Conservation (phyloP, 192 early-diverging fungal genomes). For the Blastocladiella britannica region DNA sequence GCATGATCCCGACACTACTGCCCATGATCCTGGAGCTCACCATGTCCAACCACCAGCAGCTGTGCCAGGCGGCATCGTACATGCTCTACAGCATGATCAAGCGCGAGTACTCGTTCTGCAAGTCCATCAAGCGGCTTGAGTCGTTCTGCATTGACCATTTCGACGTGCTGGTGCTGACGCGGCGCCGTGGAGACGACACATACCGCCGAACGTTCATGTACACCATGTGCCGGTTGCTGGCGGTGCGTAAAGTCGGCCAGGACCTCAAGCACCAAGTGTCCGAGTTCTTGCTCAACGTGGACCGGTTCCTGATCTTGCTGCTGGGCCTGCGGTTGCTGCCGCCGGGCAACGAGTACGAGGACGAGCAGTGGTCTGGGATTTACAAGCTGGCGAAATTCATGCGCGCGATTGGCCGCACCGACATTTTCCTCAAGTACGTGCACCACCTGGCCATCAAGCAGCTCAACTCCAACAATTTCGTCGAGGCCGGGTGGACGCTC, state of each 20-base stretch:
- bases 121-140: slow-evolving; percentile 17
- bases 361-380: slow-evolving; percentile 36
- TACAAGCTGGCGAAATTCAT: slow-evolving; percentile 45
- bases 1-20: slow-evolving; percentile 1
- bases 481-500: slow-evolving; percentile 46
- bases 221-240: background rate
- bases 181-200: slow-evolving; percentile 15
- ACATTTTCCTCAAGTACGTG: slow-evolving; percentile 46
- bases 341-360: slow-evolving; percentile 25
- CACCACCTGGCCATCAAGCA: slow-evolving; percentile 38
- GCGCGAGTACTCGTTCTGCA: slow-evolving; percentile 6
- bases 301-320: slow-evolving; percentile 26
- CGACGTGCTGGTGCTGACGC: slow-evolving; percentile 14
- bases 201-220: slow-evolving; percentile 4
- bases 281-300: slow-evolving; percentile 22
- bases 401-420: slow-evolving; percentile 28
- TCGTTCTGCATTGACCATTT: slow-evolving; percentile 21
- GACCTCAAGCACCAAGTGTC: background rate
- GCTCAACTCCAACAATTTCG: slow-evolving; percentile 22
- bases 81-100: slow-evolving; percentile 17
- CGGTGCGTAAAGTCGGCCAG: background rate
- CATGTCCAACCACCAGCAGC: slow-evolving; percentile 16
- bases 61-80: slow-evolving; percentile 18
- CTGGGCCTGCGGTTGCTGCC: slow-evolving; percentile 32
- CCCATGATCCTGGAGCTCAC: slow-evolving; percentile 20